Conservation (phyloP, 108 stramenopile species). For the Conticribra weissflogii region DNA sequence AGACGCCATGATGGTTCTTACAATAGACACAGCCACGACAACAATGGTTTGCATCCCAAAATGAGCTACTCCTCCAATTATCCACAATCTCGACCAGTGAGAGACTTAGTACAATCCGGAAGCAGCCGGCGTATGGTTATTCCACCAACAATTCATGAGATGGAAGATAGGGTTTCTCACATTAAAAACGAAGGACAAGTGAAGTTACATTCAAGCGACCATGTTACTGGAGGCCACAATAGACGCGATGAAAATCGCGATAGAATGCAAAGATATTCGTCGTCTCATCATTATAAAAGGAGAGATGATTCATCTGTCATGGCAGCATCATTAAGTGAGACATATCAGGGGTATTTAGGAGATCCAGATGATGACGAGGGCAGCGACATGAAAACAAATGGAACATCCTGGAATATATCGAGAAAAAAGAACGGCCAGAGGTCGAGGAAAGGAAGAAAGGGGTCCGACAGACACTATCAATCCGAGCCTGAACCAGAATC, state of each 20-base stretch:
- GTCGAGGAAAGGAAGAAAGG: constrained; percentile 2
- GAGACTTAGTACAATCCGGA: too few species aligned
- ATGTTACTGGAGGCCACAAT: too few species aligned
- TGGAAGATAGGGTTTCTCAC: background rate
- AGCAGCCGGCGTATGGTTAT: constrained; percentile 1
- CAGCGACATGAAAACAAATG: constrained; percentile 12
- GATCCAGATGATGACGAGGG: background rate
- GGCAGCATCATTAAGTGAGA: constrained; percentile 34
- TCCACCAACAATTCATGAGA: constrained; percentile 8
- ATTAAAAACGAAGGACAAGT: background rate
- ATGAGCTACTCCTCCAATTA: too few species aligned
- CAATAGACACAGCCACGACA: too few species aligned
- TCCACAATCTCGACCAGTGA: too few species aligned
- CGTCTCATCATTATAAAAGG: background rate
- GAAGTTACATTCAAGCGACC: too few species aligned
- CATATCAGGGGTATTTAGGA: constrained; percentile 24
- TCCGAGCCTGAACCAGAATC: constrained; percentile 2
- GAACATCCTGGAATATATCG: constrained; percentile 30
- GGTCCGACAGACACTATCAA: background rate
- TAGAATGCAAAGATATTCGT: background rate
- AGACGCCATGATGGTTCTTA: too few species aligned
- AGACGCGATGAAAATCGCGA: background rate
- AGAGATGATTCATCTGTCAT: constrained; percentile 36
- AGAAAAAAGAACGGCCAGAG: constrained; percentile 21
- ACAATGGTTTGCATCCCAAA: too few species aligned